Percentiles rank a stretch among this genome's conserved stretches.
phyloP scores from a whole-genome alignment of 345 rosid species.

The Gossypium herbaceum region DNA sequence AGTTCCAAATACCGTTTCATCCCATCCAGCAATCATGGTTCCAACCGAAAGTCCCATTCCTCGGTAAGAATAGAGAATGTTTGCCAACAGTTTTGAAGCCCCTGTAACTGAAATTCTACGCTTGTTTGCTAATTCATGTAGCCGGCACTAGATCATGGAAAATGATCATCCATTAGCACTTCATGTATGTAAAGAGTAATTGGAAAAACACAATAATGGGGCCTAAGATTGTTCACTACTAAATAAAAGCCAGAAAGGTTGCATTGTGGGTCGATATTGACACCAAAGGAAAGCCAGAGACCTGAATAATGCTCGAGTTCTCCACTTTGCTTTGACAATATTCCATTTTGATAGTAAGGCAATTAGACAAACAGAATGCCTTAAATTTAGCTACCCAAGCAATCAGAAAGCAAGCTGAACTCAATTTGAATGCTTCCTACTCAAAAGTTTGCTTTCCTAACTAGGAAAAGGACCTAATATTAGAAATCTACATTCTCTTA shows the following conservation, averaged over 20 bases:
- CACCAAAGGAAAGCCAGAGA: not conserved
- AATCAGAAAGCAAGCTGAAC: not conserved
- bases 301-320: not conserved
- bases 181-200: not conserved
- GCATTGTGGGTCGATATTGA: not conserved
- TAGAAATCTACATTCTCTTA: not conserved
- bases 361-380: not conserved
- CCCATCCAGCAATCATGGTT: slow-evolving; percentile 99
- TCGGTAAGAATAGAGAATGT: slow-evolving; percentile 91
- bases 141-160: slow-evolving; percentile 65
- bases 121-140: slow-evolving; percentile 96
- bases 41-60: slow-evolving; percentile 99
- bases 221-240: not conserved
- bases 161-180: slow-evolving; percentile 21
- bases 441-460: not conserved
- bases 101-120: slow-evolving; percentile 96
- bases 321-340: not conserved
- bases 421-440: not conserved
- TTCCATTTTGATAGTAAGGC: not conserved
- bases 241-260: not conserved
- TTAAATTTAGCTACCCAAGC: not conserved
- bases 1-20: slow-evolving; percentile 64
- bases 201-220: not conserved
- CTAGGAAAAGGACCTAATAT: not conserved
- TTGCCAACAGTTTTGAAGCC: slow-evolving; percentile 97